Percentiles rank a stretch among this genome's conserved stretches.
Evolutionary conservation across 2,329 filamentous ascomycete genomes (phyloP).

Genomic region (Cylindrodendrum hubeiense): DNA sequence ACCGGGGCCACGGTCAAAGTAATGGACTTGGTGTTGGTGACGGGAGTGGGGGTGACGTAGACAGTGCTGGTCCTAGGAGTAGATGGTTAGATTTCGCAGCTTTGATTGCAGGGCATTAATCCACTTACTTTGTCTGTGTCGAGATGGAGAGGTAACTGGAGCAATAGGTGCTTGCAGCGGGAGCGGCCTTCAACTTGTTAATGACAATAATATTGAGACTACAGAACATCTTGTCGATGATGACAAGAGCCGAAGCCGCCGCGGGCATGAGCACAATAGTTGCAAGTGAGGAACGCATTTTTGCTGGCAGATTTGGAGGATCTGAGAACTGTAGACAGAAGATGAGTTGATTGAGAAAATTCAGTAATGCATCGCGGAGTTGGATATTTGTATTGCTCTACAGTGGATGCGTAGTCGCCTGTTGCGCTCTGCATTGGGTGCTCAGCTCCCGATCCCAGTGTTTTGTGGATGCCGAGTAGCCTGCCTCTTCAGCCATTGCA

Average conservation of each 20-base stretch:
- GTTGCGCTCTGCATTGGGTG: no score
- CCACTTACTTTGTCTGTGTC: not conserved
- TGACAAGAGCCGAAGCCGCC: not conserved
- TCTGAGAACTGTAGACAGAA: not conserved
- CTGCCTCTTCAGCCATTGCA: no score
- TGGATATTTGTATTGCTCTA: not conserved
- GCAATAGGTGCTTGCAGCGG: not conserved
- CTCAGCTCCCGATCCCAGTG: no score
- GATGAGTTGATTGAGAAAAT: not conserved
- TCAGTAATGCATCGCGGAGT: not conserved
- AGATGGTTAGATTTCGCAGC: not conserved
- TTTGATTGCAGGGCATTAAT: no score
- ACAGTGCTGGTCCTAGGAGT: not conserved
- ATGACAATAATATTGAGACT: not conserved
- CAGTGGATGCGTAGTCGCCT: not conserved
- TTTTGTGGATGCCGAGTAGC: no score
- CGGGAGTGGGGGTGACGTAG: not conserved
- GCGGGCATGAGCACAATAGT: not conserved
- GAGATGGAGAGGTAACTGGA: slow-evolving; percentile 7
- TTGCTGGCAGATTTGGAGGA: not conserved
- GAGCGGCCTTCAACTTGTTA: not conserved
- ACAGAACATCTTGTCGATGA: not conserved
- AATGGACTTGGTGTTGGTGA: not conserved
- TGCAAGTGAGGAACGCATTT: not conserved
- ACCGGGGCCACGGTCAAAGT: not conserved